phyloP scores from a whole-genome alignment of 768 basidiomycete genomes.

The Pisolithus microcarpus region DNA sequence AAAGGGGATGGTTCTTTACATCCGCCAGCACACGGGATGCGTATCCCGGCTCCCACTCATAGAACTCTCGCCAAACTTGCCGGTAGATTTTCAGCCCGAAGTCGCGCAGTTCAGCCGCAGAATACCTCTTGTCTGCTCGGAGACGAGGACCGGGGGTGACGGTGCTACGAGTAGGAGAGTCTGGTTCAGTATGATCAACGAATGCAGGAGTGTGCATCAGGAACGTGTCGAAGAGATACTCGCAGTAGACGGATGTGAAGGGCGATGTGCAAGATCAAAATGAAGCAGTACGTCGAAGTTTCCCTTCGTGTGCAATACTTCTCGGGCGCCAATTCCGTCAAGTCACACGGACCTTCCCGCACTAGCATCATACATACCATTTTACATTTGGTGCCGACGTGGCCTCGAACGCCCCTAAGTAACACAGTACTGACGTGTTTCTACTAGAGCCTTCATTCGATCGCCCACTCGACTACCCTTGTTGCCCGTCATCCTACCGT shows the following conservation, averaged over 20 bases:
- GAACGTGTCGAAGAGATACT: not conserved
- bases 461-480: too few relatives aligned
- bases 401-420: too few relatives aligned
- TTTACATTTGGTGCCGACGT: too few relatives aligned
- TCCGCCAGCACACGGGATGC: slow-evolving; percentile 22
- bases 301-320: too few relatives aligned
- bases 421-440: too few relatives aligned
- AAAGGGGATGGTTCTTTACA: slow-evolving; percentile 2
- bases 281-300: too few relatives aligned
- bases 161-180: slow-evolving; percentile 5
- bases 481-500: too few relatives aligned
- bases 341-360: too few relatives aligned
- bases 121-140: not conserved
- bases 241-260: not conserved
- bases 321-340: too few relatives aligned
- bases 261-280: too few relatives aligned
- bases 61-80: slow-evolving; percentile 39
- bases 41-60: slow-evolving; percentile 34
- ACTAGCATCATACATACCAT: too few relatives aligned
- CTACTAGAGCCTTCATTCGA: too few relatives aligned
- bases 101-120: slow-evolving; percentile 10
- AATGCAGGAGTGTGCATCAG: not conserved
- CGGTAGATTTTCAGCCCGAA: slow-evolving; percentile 28
- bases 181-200: slow-evolving; percentile 21
- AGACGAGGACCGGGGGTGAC: not conserved